phyloP scores from a whole-genome alignment of 176 grass and related monocot genomes.

The Dendrocalamus sinicus region DNA sequence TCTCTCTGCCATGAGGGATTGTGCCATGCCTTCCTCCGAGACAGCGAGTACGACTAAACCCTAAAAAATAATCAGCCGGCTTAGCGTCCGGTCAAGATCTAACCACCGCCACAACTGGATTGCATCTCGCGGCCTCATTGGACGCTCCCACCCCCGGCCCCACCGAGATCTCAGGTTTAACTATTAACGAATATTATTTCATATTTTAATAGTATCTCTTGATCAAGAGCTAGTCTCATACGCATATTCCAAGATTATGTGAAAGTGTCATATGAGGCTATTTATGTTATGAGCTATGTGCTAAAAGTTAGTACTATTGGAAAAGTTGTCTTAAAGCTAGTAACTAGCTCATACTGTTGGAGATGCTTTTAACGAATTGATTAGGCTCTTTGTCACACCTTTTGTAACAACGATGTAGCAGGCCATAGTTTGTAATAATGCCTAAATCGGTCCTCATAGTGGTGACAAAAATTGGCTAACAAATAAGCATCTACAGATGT shows the following conservation, averaged over 20 bases:
- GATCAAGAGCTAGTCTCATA: too few relatives aligned
- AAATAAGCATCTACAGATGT: too few relatives aligned
- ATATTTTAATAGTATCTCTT: too few relatives aligned
- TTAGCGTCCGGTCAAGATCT: constrained; percentile 62
- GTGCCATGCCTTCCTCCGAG: not conserved
- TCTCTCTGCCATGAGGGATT: constrained; percentile 32
- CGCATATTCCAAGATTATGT: too few relatives aligned
- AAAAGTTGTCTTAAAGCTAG: too few relatives aligned
- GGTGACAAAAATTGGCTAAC: not conserved
- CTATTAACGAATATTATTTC: too few relatives aligned
- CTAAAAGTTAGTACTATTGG: too few relatives aligned
- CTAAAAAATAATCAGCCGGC: constrained; percentile 31
- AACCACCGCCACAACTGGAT: constrained; percentile 50
- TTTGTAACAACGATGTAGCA: not conserved
- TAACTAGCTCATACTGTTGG: too few relatives aligned
- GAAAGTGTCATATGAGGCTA: too few relatives aligned
- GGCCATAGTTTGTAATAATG: not conserved
- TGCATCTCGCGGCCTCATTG: constrained; percentile 32
- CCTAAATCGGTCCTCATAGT: not conserved
- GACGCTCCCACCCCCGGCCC: not conserved
- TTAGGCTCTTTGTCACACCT: not conserved
- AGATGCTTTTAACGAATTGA: too few relatives aligned
- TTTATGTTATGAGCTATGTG: too few relatives aligned
- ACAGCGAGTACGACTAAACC: constrained; percentile 4
- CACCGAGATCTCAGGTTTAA: not conserved